Evolutionary conservation across 108 stramenopile genomes (phyloP), one percentile per base, ranked within the genome.

Genomic region (Fragilariopsis cylindrus): DNA sequence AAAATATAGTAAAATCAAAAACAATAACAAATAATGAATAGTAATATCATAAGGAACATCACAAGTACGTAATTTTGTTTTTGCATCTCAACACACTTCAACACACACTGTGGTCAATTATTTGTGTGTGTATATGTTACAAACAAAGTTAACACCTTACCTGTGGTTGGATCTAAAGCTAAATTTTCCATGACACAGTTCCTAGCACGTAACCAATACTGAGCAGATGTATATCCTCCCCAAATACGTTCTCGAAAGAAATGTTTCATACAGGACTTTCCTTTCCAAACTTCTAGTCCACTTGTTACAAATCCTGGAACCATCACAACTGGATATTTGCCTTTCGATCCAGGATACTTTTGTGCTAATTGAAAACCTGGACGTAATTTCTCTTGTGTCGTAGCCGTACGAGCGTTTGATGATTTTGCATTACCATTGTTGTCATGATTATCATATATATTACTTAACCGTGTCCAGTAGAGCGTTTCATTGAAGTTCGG

Each of bases 241-340:
- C 96, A 97, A 13, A 97, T 39, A 45, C 93, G 76, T 62, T 92
- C 84, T 58, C 96, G 88, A 78, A 97, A 97, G 71, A 89, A 78
- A 45, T 87, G 83, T 48, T 82, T 76, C 64, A 84, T 87, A 72
- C 96, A 94, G 16, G 81, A 85, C 18, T 84, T 81, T 42, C 94
- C 94, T 74, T 90, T 60, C 96, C 96, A 97, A 4, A 97, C 80
- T 69, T 97, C 96, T 48, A 97, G 78, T 3, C 92, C 96, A 39
- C 90, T 85, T 12, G 94, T 92, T 12, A 94, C 81, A 71, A 97
- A 94, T 0, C 96, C 96, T 3, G 96, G 96, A 13, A 97, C 74
- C 75, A 97, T 84, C 7, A 97, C 86, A 9, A 97, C 76, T 1
- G 94, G 93, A 71, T 94, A 85, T 18, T 94, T 90, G 7, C 79